Evolutionary conservation across 495 filamentous ascomycete genomes (phyloP), one percentile per base, ranked within the genome.

Genomic region (Penicillium riverlandense): DNA sequence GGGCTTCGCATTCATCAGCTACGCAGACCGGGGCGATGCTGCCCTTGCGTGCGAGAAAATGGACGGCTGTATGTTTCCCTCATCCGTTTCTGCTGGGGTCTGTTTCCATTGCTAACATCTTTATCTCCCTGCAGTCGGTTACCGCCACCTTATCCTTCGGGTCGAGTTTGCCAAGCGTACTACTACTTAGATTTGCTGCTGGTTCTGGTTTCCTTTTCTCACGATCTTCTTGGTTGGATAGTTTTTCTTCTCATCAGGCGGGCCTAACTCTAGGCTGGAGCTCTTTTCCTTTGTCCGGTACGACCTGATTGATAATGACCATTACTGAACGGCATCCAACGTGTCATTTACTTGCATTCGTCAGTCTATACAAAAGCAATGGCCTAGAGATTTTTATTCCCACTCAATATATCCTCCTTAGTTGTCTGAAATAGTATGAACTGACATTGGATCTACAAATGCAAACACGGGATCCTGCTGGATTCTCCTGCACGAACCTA

Each of bases 1-100:
- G 78, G 92, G 92, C 36, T 98, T 97, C 58, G 92, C 92, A 12
- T 98, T 98, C 64, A 95, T 98, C 71, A 94, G 86, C 63, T 98
- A 90, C 66, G 82, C 82, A 39, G 92, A 97, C 51, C 78, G 91
- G 52, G 65, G 70, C 46, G 94, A 98, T 68, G 92, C 92, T 43
- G 82, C 85, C 45, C 85, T 81, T 67, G 92, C 92, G 7, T 96
- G 90, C 69, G 83, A 86, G 70, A 97, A 95, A 75, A 86, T 98
- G 84, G 92, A 98, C 71, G 94, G 94, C 52, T 96, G 81, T 85
- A 74, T 63, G 82, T 76, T 49, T 48, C 44, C 16, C 47, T 13
- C 33, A 6, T 6, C 37, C 27, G 29, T 15, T 48, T 47, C 33
- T 22, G 22, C 22, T 22, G 22, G 31, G 9, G 30, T 22, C 13